phyloP scores from a whole-genome alignment of 108 stramenopile genomes.

The Mediolabrus comicus region DNA sequence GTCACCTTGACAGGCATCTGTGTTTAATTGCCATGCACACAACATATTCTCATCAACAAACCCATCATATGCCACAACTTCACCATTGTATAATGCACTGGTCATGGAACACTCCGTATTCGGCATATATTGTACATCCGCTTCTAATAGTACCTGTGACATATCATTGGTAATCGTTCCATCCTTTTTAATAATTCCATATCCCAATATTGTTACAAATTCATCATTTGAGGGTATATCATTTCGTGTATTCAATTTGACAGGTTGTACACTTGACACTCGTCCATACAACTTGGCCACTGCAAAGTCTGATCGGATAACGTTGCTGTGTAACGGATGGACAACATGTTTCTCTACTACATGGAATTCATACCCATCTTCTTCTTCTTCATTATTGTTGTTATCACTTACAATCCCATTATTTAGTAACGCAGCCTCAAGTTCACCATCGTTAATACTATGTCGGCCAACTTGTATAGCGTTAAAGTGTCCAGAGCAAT shows the following conservation, averaged over 20 bases:
- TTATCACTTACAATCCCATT: not conserved
- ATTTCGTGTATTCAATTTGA: constrained; percentile 17
- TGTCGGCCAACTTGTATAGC: constrained; percentile 18
- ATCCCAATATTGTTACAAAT: constrained; percentile 22
- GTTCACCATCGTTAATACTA: not conserved
- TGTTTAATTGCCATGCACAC: constrained; percentile 41
- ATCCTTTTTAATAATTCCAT: constrained; percentile 15
- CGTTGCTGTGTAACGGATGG: constrained; percentile 27
- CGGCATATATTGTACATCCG: constrained; percentile 15
- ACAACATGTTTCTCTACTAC: constrained; percentile 23
- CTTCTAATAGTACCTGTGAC: constrained; percentile 22
- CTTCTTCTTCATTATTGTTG: not conserved
- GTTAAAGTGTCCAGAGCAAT: constrained; percentile 16
- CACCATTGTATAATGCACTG: constrained; percentile 4
- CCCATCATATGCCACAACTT: constrained; percentile 23
- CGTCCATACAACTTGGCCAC: constrained; percentile 35
- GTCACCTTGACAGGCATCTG: constrained; percentile 64
- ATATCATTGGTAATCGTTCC: not conserved
- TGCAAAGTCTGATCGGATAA: constrained; percentile 38
- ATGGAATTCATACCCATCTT: constrained; percentile 19
- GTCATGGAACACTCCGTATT: constrained; percentile 36
- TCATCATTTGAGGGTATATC: constrained; percentile 16
- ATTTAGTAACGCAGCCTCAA: not conserved
- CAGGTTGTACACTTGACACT: not conserved
- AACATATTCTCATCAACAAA: constrained; percentile 33